Evolutionary conservation across 1,284 basidiomycete species (phyloP).

Genomic region (Fomitopsis betulina): DNA sequence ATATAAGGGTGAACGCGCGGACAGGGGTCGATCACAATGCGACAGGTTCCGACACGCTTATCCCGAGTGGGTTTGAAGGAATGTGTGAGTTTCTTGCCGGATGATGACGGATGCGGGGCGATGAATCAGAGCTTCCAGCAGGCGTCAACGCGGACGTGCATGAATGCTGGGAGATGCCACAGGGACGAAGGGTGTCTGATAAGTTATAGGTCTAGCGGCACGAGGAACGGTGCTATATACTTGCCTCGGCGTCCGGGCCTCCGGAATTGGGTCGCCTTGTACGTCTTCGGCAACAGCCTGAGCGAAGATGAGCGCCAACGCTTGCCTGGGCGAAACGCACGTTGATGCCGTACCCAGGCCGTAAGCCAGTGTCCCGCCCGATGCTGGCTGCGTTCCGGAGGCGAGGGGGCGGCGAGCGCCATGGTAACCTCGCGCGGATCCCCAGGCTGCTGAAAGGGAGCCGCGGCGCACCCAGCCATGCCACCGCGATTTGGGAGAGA

Average conservation of each 20-base stretch:
- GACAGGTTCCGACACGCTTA: neutral
- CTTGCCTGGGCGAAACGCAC: neutral
- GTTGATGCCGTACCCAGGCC: neutral
- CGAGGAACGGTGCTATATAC: conserved; percentile 1
- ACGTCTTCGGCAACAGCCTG: conserved; percentile 2
- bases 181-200: neutral
- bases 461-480: neutral
- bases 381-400: neutral
- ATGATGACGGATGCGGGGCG: neutral
- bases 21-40: neutral
- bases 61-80: neutral
- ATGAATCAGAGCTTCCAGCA: conserved; percentile 1
- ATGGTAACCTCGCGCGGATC: neutral
- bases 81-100: neutral
- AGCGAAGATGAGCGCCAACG: neutral
- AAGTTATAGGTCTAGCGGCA: neutral
- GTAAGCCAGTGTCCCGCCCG: neutral
- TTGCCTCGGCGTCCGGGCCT: neutral
- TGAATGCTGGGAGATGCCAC: neutral
- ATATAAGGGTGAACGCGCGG: neutral
- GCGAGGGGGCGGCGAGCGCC: neutral
- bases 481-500: neutral
- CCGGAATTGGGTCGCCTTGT: neutral
- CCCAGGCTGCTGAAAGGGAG: neutral
- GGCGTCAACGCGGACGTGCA: neutral